phyloP scores from a whole-genome alignment of 2,329 filamentous ascomycete genomes.

The Colletotrichum lini region DNA sequence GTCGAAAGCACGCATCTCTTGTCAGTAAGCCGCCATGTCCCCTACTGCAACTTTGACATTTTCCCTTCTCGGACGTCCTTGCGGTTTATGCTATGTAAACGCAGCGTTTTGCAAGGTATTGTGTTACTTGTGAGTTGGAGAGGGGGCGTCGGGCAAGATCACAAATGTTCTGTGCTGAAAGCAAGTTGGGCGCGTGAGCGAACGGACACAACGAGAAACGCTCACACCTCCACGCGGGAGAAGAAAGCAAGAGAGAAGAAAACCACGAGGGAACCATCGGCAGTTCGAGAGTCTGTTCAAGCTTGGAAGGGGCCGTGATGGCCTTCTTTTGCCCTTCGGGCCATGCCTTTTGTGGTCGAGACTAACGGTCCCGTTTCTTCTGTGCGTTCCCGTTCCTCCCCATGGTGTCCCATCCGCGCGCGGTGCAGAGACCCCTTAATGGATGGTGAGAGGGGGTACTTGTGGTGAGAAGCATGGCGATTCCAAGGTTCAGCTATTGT shows the following conservation, averaged over 20 bases:
- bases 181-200: not conserved
- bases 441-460: not conserved
- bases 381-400: conserved; percentile 2
- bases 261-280: conserved; percentile 1
- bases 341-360: conserved; percentile 18
- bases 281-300: conserved; percentile 18
- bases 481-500: conserved; percentile 24
- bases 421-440: not conserved
- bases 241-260: not conserved
- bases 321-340: conserved; percentile 22
- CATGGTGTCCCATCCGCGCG: not conserved
- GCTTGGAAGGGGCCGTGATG: conserved; percentile 24
- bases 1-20: not conserved
- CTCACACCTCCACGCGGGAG: not conserved
- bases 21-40: conserved; percentile 20
- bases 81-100: conserved; percentile 16
- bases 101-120: not conserved
- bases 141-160: not conserved
- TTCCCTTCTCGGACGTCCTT: conserved; percentile 1
- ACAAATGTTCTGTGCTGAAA: conserved; percentile 6
- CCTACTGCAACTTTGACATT: not conserved
- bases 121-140: not conserved
- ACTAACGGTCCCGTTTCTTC: conserved; percentile 12
- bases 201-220: not conserved
- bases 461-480: not conserved